A percentile compares a stretch with the other conserved stretches of the same genome.
These are phyloP conservation scores for Chlamydomonas incerta DNA, from an alignment of 139 green algal species.

Conservation along the genomic window DNA sequence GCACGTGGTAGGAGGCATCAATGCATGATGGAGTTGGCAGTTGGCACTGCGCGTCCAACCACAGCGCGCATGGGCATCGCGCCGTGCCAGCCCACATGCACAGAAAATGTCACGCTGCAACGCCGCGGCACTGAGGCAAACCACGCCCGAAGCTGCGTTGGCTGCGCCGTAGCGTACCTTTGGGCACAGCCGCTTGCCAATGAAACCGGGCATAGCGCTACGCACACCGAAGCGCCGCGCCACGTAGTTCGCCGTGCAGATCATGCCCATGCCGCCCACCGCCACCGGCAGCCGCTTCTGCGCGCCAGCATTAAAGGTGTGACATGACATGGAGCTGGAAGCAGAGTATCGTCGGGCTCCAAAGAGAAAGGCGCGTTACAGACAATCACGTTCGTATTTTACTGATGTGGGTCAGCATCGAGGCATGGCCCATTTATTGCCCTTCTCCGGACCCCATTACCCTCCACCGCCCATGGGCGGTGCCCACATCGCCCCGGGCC, in stretches of 20 bases:
- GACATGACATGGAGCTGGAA: too few relatives aligned
- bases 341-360: too few relatives aligned
- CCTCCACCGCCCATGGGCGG: neutral
- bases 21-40: too few relatives aligned
- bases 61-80: too few relatives aligned
- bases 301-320: neutral
- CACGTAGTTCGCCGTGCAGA: conserved; percentile 90
- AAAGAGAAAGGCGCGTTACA: too few relatives aligned
- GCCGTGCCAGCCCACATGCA: too few relatives aligned
- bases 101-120: too few relatives aligned
- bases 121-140: neutral
- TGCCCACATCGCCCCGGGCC: neutral
- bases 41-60: too few relatives aligned
- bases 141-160: neutral
- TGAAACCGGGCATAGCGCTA: conserved; percentile 92
- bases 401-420: too few relatives aligned
- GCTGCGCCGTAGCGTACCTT: conserved; percentile 50
- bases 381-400: too few relatives aligned
- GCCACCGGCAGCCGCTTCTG: conserved; percentile 83
- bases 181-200: conserved; percentile 83
- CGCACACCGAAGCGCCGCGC: conserved; percentile 81
- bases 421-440: too few relatives aligned
- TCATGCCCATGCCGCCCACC: conserved; percentile 91
- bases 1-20: too few relatives aligned
- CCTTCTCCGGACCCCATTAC: neutral